Percentiles rank a stretch among this genome's conserved stretches.
Evolutionary conservation across 768 basidiomycete genomes (phyloP).

Genomic region (Termitomyces eurrhizus): DNA sequence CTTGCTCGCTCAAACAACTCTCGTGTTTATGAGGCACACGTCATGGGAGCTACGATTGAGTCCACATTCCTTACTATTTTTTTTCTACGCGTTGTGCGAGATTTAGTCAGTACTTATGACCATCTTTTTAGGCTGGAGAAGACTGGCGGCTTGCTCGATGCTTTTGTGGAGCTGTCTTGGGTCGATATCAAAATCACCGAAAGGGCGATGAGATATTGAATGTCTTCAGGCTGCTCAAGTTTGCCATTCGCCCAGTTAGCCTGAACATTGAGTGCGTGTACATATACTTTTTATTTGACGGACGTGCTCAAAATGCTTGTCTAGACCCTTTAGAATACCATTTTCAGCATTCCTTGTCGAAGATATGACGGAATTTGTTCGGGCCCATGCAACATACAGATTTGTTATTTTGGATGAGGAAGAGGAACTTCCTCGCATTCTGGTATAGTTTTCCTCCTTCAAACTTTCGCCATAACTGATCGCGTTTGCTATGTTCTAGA

Average conservation of each 20-base stretch:
- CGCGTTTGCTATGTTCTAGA: slow-evolving; percentile 35
- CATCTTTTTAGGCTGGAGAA: slow-evolving; percentile 44
- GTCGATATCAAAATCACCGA: slow-evolving; percentile 58
- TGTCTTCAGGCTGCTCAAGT: slow-evolving; percentile 77
- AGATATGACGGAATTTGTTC: slow-evolving; percentile 88
- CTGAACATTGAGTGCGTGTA: slow-evolving; percentile 57
- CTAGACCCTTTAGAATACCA: slow-evolving; percentile 47
- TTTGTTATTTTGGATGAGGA: slow-evolving; percentile 90
- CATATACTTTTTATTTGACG: neutral
- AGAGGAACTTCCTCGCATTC: slow-evolving; percentile 68
- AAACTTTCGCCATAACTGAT: neutral
- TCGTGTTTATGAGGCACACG: slow-evolving; percentile 62
- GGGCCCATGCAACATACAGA: slow-evolving; percentile 90
- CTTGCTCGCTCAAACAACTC: slow-evolving; percentile 84
- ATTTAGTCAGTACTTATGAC: slow-evolving; percentile 11
- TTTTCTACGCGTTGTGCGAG: slow-evolving; percentile 12
- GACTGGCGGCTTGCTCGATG: slow-evolving; percentile 69
- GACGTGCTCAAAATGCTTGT: slow-evolving; percentile 5
- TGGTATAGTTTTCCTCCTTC: slow-evolving; percentile 48
- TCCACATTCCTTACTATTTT: slow-evolving; percentile 46
- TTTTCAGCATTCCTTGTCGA: slow-evolving; percentile 88
- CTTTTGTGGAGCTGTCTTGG: slow-evolving; percentile 79
- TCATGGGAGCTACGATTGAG: slow-evolving; percentile 88
- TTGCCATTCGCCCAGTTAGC: slow-evolving; percentile 72
- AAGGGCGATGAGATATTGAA: slow-evolving; percentile 26